These are phyloP conservation scores for Corynespora cassiicola DNA, from an alignment of 2,329 filamentous ascomycete species.

Conservation along the genomic window DNA sequence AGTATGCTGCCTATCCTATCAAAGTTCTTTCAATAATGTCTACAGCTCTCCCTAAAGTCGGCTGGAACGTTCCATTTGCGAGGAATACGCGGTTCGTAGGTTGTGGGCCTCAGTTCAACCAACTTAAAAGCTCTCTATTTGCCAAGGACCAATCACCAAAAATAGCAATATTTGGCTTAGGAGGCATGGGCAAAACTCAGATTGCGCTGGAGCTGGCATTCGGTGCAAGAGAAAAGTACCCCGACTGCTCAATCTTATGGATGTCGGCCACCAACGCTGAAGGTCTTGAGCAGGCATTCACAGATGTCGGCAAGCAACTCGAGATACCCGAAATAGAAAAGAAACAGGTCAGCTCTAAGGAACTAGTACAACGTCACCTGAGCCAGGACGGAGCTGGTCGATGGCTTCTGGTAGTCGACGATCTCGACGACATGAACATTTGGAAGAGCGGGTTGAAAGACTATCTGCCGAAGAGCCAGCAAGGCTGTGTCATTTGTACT, in stretches of 20 bases:
- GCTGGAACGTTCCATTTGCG: too few species aligned
- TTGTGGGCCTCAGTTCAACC: too few species aligned
- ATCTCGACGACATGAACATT: conserved; percentile 5
- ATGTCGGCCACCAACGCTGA: conserved; percentile 25
- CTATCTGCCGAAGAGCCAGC: conserved; percentile 14
- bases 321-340: conserved; percentile 8
- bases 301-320: conserved; percentile 9
- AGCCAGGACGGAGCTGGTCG: conserved; percentile 5
- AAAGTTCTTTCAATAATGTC: too few species aligned
- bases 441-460: conserved; percentile 5
- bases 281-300: conserved; percentile 23
- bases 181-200: conserved; percentile 35
- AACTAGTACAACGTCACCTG: conserved; percentile 5
- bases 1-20: too few species aligned
- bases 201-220: conserved; percentile 30
- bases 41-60: too few species aligned
- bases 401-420: conserved; percentile 7
- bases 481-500: conserved; percentile 16
- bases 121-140: too few species aligned
- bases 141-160: too few species aligned
- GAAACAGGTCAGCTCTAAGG: conserved; percentile 4
- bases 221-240: conserved; percentile 18
- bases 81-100: too few species aligned
- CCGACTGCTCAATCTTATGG: conserved; percentile 32
- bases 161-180: too few species aligned